These are phyloP conservation scores for Eucalyptus marginata DNA, from an alignment of 345 rosid species.

Conservation along the genomic window DNA sequence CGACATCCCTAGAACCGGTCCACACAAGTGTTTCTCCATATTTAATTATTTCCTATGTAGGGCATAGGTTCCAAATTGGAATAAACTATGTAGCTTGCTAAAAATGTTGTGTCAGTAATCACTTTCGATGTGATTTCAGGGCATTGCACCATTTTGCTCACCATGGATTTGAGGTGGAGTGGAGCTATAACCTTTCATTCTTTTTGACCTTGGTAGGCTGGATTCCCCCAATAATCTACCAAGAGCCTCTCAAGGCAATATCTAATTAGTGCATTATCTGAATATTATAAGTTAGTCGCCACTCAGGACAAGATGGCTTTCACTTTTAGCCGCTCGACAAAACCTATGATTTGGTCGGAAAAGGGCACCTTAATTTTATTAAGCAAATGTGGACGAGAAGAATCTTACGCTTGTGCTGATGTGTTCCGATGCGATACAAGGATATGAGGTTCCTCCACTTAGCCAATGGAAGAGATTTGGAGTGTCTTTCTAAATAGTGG, in stretches of 20 bases:
- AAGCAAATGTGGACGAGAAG: neutral
- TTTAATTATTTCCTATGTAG: neutral
- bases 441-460: neutral
- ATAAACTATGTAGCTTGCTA: neutral
- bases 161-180: neutral
- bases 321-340: neutral
- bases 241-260: neutral
- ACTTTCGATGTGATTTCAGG: neutral
- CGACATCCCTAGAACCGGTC: neutral
- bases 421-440: neutral
- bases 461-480: neutral
- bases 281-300: neutral
- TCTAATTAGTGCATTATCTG: neutral
- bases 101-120: neutral
- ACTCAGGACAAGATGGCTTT: neutral
- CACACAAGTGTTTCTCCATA: neutral
- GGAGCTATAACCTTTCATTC: neutral
- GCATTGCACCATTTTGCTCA: neutral
- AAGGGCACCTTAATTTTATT: neutral
- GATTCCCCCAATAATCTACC: neutral
- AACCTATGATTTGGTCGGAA: neutral
- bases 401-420: neutral
- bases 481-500: neutral
- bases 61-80: neutral
- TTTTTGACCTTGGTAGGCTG: neutral